Evolutionary conservation across 495 filamentous ascomycete genomes (phyloP).

Genomic region (Tuber umbilicatum): DNA sequence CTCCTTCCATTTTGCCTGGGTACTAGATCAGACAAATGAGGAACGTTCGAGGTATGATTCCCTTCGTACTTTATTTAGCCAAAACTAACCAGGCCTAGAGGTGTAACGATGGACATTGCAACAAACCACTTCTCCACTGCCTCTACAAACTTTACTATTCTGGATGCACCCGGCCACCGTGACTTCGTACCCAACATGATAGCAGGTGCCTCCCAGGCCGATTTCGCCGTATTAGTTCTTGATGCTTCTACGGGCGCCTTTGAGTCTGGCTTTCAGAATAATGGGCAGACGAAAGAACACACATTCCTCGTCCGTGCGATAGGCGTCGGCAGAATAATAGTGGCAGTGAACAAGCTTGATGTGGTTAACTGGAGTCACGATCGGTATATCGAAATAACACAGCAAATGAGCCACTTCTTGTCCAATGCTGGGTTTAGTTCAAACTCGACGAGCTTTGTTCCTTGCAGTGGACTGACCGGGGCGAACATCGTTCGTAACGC

Average conservation of each 20-base stretch:
- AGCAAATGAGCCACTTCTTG: slow-evolving; percentile 77
- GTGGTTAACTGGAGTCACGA: slow-evolving; percentile 60
- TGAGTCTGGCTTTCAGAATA: slow-evolving; percentile 81
- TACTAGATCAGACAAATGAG: slow-evolving; percentile 81
- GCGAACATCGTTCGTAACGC: slow-evolving; percentile 61
- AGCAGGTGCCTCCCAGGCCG: slow-evolving; percentile 87
- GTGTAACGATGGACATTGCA: slow-evolving; percentile 97
- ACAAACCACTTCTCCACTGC: slow-evolving; percentile 88
- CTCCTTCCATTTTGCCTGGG: slow-evolving; percentile 94
- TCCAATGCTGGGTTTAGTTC: slow-evolving; percentile 68
- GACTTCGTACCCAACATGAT: slow-evolving; percentile 99
- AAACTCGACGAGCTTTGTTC: slow-evolving; percentile 77
- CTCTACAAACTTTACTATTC: slow-evolving; percentile 78
- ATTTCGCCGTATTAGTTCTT: slow-evolving; percentile 92
- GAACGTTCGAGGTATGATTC: slow-evolving; percentile 58
- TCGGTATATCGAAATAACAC: slow-evolving; percentile 75
- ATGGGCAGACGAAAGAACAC: slow-evolving; percentile 92
- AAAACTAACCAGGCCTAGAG: slow-evolving; percentile 41
- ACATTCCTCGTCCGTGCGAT: slow-evolving; percentile 83
- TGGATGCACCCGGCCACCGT: slow-evolving; percentile 88
- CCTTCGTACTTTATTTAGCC: not conserved
- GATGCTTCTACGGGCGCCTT: slow-evolving; percentile 83
- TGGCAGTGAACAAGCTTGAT: slow-evolving; percentile 95
- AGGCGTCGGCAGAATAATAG: slow-evolving; percentile 77
- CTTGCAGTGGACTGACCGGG: slow-evolving; percentile 79